Conservation (phyloP, 371 early-diverging fungal species). For the Saksenaea vasiformis region DNA sequence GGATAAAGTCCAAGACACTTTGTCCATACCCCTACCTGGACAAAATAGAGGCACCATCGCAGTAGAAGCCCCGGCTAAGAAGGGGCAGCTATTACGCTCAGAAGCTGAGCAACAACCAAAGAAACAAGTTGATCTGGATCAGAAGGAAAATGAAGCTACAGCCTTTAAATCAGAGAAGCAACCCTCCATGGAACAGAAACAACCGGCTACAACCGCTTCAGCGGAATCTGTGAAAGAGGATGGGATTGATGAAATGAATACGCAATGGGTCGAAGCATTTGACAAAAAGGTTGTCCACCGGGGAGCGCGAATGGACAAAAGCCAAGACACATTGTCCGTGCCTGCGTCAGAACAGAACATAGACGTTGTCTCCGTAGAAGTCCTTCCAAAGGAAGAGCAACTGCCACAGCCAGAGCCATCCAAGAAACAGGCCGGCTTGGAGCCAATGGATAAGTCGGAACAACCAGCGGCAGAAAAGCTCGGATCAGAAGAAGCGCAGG, state of each 20-base stretch:
- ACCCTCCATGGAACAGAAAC: neutral
- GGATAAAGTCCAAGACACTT: conserved; percentile 4
- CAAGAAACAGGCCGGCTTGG: neutral
- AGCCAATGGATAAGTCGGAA: neutral
- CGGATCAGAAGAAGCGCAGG: neutral
- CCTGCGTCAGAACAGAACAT: neutral
- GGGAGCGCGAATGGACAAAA: neutral
- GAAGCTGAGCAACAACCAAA: neutral
- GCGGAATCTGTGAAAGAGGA: neutral
- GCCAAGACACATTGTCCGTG: conserved; percentile 7
- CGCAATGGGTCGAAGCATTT: conserved; percentile 35
- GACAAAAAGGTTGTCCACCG: conserved; percentile 29
- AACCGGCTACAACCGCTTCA: neutral
- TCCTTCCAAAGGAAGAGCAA: neutral
- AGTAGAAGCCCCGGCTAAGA: neutral
- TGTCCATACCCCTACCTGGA: neutral
- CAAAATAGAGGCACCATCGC: neutral
- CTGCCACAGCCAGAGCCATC: neutral
- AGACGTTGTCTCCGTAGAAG: neutral
- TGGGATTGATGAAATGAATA: conserved; percentile 11
- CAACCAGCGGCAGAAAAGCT: neutral
- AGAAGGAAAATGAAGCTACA: neutral
- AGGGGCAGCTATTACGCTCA: neutral
- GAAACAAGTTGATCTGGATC: neutral
- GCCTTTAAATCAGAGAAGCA: neutral